phyloP scores from a whole-genome alignment of 2,329 filamentous ascomycete genomes.

The Fusarium sp. region DNA sequence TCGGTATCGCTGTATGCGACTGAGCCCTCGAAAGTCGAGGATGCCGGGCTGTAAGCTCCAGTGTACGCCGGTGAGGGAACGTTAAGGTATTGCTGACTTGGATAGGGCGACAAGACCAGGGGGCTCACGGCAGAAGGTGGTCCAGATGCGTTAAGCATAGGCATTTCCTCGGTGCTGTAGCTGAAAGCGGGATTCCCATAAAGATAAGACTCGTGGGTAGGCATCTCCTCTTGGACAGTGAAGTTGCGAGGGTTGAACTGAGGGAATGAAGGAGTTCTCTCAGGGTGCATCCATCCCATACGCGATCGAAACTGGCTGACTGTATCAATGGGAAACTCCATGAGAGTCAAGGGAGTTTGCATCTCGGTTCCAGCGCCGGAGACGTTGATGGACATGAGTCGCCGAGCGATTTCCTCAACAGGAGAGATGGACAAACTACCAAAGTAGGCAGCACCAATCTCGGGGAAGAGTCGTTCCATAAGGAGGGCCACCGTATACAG shows the following conservation, averaged over 20 bases:
- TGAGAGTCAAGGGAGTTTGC: constrained; percentile 73
- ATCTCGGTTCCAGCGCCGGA: constrained; percentile 69
- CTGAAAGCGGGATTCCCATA: constrained; percentile 72
- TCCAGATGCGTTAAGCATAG: constrained; percentile 63
- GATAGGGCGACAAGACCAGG: constrained; percentile 67
- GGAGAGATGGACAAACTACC: constrained; percentile 83
- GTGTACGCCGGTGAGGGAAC: constrained; percentile 73
- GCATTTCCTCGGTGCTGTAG: constrained; percentile 74
- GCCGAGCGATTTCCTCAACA: constrained; percentile 86
- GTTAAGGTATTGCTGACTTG: constrained; percentile 69
- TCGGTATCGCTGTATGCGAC: constrained; percentile 73
- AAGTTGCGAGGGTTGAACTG: constrained; percentile 71
- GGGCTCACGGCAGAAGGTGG: constrained; percentile 66
- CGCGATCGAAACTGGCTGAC: constrained; percentile 76
- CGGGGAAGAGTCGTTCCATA: constrained; percentile 91
- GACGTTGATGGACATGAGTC: constrained; percentile 77
- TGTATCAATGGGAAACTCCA: constrained; percentile 79
- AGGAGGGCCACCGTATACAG: constrained; percentile 91
- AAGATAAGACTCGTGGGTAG: constrained; percentile 60
- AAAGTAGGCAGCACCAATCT: constrained; percentile 90
- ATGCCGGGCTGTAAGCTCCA: constrained; percentile 71
- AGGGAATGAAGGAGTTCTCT: constrained; percentile 71
- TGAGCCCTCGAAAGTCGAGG: constrained; percentile 73
- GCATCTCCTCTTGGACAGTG: constrained; percentile 62
- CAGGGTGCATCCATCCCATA: constrained; percentile 75